These are phyloP conservation scores for Eutrema yunnanense DNA, from an alignment of 345 rosid species.

Conservation along the genomic window DNA sequence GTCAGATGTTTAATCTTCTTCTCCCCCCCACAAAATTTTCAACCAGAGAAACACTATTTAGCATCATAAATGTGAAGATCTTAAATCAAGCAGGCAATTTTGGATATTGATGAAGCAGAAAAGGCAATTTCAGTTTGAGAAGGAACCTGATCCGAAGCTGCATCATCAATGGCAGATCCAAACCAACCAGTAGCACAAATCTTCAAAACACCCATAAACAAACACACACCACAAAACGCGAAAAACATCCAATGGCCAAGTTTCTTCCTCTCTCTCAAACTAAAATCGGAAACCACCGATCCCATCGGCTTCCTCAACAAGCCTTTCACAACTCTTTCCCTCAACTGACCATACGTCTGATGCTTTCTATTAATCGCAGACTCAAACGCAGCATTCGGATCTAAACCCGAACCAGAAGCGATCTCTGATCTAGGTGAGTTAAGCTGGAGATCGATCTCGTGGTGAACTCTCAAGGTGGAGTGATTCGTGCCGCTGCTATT, in stretches of 20 bases:
- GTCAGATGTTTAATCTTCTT: not conserved
- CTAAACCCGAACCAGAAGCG: conserved; percentile 22
- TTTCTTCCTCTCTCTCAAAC: conserved; percentile 63
- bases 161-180: conserved; percentile 72
- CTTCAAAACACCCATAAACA: conserved; percentile 83
- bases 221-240: conserved; percentile 66
- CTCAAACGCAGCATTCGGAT: conserved; percentile 37
- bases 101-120: not conserved
- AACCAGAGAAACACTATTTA: too few species aligned
- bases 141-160: conserved; percentile 44
- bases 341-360: conserved; percentile 27
- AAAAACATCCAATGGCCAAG: conserved; percentile 91
- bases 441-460: conserved; percentile 70
- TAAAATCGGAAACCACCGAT: conserved; percentile 53
- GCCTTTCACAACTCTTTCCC: conserved; percentile 50
- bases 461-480: conserved; percentile 35
- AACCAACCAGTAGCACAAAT: conserved; percentile 88
- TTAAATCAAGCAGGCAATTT: too few species aligned
- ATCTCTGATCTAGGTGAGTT: conserved; percentile 79
- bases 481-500: not conserved
- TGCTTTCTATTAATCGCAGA: conserved; percentile 35
- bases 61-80: too few species aligned
- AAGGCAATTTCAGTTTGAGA: not conserved
- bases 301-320: conserved; percentile 49
- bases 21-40: not conserved